Percentiles rank a stretch among this genome's conserved stretches.
These are phyloP conservation scores for Annona squamosa DNA, from an alignment of 164 flowering plant genomes.

Conservation along the genomic window DNA sequence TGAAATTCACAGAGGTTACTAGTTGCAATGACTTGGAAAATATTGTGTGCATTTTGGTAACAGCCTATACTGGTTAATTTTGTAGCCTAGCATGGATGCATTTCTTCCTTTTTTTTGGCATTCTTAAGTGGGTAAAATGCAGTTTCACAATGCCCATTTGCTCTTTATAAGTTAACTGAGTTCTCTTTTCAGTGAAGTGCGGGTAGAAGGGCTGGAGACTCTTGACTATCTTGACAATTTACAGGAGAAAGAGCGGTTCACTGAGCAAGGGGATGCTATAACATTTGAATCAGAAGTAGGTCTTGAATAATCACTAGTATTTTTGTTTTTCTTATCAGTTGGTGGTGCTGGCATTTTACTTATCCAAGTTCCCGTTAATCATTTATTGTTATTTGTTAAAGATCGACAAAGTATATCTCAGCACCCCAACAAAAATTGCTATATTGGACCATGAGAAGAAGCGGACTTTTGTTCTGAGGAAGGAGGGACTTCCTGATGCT, in stretches of 20 bases:
- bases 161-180: not conserved
- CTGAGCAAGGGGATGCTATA: slow-evolving; percentile 90
- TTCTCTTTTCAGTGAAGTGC: slow-evolving; percentile 63
- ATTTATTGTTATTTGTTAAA: not conserved
- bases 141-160: not conserved
- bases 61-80: too few relatives aligned
- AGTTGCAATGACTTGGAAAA: too few relatives aligned
- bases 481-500: slow-evolving; percentile 38
- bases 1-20: too few relatives aligned
- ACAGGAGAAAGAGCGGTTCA: slow-evolving; percentile 60
- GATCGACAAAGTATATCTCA: slow-evolving; percentile 39
- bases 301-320: not conserved
- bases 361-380: too few relatives aligned
- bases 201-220: slow-evolving; percentile 92
- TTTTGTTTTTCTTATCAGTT: not conserved
- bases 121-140: not conserved
- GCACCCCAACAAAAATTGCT: slow-evolving; percentile 88
- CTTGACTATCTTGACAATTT: slow-evolving; percentile 81
- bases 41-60: too few relatives aligned
- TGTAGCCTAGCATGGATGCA: too few relatives aligned
- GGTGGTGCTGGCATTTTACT: too few relatives aligned
- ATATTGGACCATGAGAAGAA: slow-evolving; percentile 87
- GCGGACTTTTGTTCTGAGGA: slow-evolving; percentile 66
- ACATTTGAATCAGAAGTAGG: slow-evolving; percentile 19
- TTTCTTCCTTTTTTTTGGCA: not conserved